phyloP scores from a whole-genome alignment of 1,284 basidiomycete species.

The Termitomyces sp. region DNA sequence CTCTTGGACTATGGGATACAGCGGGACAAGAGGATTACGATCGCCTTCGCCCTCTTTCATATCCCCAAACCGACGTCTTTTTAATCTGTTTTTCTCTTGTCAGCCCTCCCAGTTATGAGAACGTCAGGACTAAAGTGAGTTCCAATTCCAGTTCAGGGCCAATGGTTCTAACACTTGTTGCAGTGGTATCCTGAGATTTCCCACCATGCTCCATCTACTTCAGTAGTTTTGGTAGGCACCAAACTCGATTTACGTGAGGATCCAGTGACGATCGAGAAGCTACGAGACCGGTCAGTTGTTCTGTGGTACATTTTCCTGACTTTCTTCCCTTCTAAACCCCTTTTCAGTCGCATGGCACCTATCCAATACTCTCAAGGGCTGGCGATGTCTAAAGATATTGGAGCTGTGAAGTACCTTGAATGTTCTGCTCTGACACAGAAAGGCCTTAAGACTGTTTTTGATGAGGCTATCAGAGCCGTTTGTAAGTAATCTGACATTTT shows the following conservation, averaged over 20 bases:
- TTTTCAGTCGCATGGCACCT: slow-evolving; percentile 82
- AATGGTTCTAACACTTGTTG: slow-evolving; percentile 12
- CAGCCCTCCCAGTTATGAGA: slow-evolving; percentile 96
- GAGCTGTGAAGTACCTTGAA: slow-evolving; percentile 94
- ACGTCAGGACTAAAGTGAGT: slow-evolving; percentile 92
- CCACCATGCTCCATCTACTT: slow-evolving; percentile 94
- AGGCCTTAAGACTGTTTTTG: slow-evolving; percentile 94
- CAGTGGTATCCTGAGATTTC: slow-evolving; percentile 97
- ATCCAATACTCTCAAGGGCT: slow-evolving; percentile 91
- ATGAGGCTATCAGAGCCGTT: slow-evolving; percentile 91
- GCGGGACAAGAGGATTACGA: slow-evolving; percentile 99
- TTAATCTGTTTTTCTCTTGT: slow-evolving; percentile 98
- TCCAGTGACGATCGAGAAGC: slow-evolving; percentile 83
- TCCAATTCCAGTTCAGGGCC: slow-evolving; percentile 1
- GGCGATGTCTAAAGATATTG: slow-evolving; percentile 89
- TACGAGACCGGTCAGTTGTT: slow-evolving; percentile 72
- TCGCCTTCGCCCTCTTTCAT: slow-evolving; percentile 94
- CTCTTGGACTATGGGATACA: slow-evolving; percentile 98
- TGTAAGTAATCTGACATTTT: slow-evolving; percentile 51
- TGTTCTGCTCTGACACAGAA: slow-evolving; percentile 98
- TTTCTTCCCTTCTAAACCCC: slow-evolving; percentile 1
- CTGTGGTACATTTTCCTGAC: neutral
- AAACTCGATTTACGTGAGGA: slow-evolving; percentile 98
- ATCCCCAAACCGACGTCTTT: slow-evolving; percentile 99
- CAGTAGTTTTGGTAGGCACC: slow-evolving; percentile 94